Evolutionary conservation across 2,329 filamentous ascomycete genomes (phyloP).

Genomic region (Cytospora piceicola): DNA sequence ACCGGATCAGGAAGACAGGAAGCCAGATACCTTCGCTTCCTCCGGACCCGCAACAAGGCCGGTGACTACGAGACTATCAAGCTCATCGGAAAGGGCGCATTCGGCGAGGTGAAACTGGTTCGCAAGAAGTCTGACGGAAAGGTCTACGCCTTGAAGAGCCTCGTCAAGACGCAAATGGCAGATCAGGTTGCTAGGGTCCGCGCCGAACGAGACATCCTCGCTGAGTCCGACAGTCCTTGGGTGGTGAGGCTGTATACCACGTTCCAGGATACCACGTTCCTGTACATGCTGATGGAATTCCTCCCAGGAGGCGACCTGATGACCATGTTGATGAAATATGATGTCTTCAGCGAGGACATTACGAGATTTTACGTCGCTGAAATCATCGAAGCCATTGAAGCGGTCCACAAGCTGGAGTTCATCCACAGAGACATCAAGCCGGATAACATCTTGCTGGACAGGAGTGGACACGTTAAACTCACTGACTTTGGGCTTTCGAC

Average conservation of each 20-base stretch:
- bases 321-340: constrained; percentile 85
- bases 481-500: constrained; percentile 83
- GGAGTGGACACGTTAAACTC: constrained; percentile 77
- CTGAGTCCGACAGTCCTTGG: constrained; percentile 80
- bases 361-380: constrained; percentile 86
- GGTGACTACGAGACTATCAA: constrained; percentile 77
- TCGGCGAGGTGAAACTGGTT: constrained; percentile 78
- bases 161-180: constrained; percentile 82
- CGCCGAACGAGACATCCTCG: constrained; percentile 77
- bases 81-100: constrained; percentile 80
- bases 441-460: constrained; percentile 78
- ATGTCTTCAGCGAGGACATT: constrained; percentile 81
- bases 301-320: constrained; percentile 79
- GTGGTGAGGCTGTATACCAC: constrained; percentile 80
- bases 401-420: constrained; percentile 79
- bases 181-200: constrained; percentile 80
- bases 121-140: constrained; percentile 76
- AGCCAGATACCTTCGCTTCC: constrained; percentile 72
- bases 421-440: constrained; percentile 83
- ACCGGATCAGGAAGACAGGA: constrained; percentile 51
- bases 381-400: constrained; percentile 78
- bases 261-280: constrained; percentile 75
- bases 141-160: constrained; percentile 77
- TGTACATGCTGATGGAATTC: constrained; percentile 84
- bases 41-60: constrained; percentile 71